Evolutionary conservation across 2,329 filamentous ascomycete species (phyloP), one percentile per base, ranked within the genome.

Genomic region (Cytospora chrysosperma): DNA sequence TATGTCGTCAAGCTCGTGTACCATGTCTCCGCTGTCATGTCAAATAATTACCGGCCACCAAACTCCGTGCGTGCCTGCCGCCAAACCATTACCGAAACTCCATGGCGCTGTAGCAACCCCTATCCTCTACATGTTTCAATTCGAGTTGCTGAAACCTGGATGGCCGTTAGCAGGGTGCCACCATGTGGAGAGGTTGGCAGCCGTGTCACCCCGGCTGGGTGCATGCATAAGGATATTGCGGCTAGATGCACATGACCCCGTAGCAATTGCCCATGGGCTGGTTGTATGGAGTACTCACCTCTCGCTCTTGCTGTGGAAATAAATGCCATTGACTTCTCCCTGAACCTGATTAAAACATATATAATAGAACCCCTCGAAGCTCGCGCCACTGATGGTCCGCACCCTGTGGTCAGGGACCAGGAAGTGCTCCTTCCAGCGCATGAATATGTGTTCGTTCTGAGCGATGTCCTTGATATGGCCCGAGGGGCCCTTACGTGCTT

Each of bases 401-500:
- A 98, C 93, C 19, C 91, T 86, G 75, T 99, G 95, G 72, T 99
- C 93, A 1, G 95, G 95, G 0, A 99, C 95, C 0, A 99, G 81
- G 72, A 99, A 99, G 71, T 96, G 93, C 73, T 99, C 95, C 77
- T 99, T 99, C 95, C 95, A 99, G 65, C 95, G 88, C 95, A 99
- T 99, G 73, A 97, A 99, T 34, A 99, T 88, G 74, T 96, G 88
- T 70, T 97, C 93, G 67, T 88, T 84, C 73, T 96, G 90, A 55
- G 87, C 85, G 69, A 89, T 86, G 70, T 96, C 89, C 79, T 88
- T 79, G 79, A 87, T 81, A 80, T 73, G 69, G 30, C 82, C 75
- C 26, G 87, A 56, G 81, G 86, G 75, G 19, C 85, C 84, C 69
- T 83, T 87, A 53, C 80, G 80, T 37, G 82, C 83, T 63, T 82